phyloP scores from a whole-genome alignment of 2,329 filamentous ascomycete genomes.

The Alternaria arbusti region DNA sequence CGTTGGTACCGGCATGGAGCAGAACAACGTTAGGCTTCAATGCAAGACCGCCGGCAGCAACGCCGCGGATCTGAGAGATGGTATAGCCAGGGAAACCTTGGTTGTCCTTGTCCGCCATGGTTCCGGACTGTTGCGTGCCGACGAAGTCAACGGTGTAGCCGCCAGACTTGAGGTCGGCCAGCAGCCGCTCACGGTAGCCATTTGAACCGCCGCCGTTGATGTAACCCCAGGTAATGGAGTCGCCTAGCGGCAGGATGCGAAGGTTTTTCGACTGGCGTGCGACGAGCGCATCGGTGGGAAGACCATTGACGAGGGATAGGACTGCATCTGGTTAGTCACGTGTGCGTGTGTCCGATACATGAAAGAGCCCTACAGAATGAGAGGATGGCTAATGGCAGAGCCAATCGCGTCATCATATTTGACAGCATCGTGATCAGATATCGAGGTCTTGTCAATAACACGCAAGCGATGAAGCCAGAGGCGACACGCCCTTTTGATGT shows the following conservation, averaged over 20 bases:
- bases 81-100: conserved; percentile 42
- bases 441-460: not conserved
- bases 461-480: not conserved
- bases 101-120: conserved; percentile 42
- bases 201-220: conserved; percentile 17
- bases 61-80: conserved; percentile 37
- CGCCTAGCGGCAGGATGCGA: conserved; percentile 26
- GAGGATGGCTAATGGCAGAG: conserved; percentile 4
- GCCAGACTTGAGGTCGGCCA: conserved; percentile 27
- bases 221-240: conserved; percentile 42
- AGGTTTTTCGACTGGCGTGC: conserved; percentile 13
- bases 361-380: not conserved
- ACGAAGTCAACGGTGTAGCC: conserved; percentile 35
- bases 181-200: conserved; percentile 45
- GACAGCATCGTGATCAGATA: conserved; percentile 1
- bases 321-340: not conserved
- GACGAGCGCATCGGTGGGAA: conserved; percentile 5
- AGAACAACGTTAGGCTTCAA: conserved; percentile 28
- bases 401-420: conserved; percentile 1
- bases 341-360: not conserved
- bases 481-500: not conserved
- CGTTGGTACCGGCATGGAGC: conserved; percentile 32
- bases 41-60: conserved; percentile 5
- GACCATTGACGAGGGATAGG: conserved; percentile 4
- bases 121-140: conserved; percentile 37